Base-by-base conservation (phyloP, 805 yeast genomes). In the Priceomyces melissophilus region DNA sequence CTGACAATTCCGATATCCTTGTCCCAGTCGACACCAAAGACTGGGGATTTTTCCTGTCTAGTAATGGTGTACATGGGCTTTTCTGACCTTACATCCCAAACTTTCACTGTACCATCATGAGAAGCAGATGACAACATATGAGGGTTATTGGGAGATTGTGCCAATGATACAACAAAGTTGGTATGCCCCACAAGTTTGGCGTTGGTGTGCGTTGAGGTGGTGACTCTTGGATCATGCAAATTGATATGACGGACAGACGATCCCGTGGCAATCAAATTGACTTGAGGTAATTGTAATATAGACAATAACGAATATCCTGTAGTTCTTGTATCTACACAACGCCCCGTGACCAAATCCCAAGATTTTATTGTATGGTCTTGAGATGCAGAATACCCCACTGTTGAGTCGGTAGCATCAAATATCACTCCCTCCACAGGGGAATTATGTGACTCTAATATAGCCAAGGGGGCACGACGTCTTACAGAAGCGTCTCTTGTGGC, bases 181-280 rank as follows among this genome's bases (percentile, higher is more conserved):
- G 84, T 78, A 61, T 93, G 99, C 4, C 99, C 99, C 37, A 79
- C 71, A 39, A 93, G 74, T 62, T 89, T 95, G 25, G 57, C 42
- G 35, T 45, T 52, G 35, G 75, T 69, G 40, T 78, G 81, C 42
- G 82, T 83, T 11, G 81, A 74, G 4, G 78, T 70, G 2, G 83
- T 73, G 1, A 79, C 63, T 59, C 99, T 78, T 34, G 98, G 97
- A 61, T 93, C 99, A 57, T 88, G 95, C 46, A 93, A 71, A 40
- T 89, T 83, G 48, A 93, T 90, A 63, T 93, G 98, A 64, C 99
- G 84, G n/a, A 97, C 97, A 10, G 96, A 84, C 1, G 97, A 88
- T n/a, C 99, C 99, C 42, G 91, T 79, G 7, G 90, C 96, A 25
- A 93, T 65, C 41, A 93, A 69, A 46, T 86, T 78, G 39, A 82